Evolutionary conservation across 129 eudicot species (phyloP), one percentile per base, ranked within the genome.

Genomic region (Daucus carota): DNA sequence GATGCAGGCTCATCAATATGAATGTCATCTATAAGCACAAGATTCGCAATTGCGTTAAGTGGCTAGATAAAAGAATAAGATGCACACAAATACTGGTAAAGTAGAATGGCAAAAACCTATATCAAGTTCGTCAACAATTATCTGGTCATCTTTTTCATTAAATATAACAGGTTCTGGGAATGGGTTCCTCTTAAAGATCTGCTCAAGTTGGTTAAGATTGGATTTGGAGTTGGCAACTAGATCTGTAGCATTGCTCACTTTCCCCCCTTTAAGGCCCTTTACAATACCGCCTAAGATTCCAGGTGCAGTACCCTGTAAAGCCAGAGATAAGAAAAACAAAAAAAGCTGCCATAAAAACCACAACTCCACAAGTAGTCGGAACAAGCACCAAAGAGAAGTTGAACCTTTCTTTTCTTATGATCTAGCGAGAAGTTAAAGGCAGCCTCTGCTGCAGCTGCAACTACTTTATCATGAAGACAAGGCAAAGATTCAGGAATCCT

Each of bases 381-480:
- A 47, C n/a, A 17, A 13, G 33, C 24, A 47, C 77, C 77, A 33
- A 43, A 72, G 8, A 62, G 70, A 62, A 10, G 54, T 26, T 42
- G 17, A 54, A 91, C 96, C 95, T 86, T 86, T 73, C 86, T 89
- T 75, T 86, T 93, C 87, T 83, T 91, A 31, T 82, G 82, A 73
- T 79, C 85, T 11, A 77, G 77, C 63, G 96, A 87, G 76, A 85
- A 80, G 81, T 65, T 76, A 52, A 91, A 80, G 43, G 93, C 93
- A 75, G 96, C 93, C 75, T 86, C 88, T 24, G 91, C 84, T 22
- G 98, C 97, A 78, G 97, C 93, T 76, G 98, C 97, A 76, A 93
- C 89, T 77, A 89, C 98, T 87, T 91, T 86, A 86, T 93, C 98
- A 71, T 91, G 98, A 86, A 93, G 97, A 81, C 75, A 81, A 57